Conservation (phyloP, 345 rosid species). For the Eucalyptus lansdowneana region DNA sequence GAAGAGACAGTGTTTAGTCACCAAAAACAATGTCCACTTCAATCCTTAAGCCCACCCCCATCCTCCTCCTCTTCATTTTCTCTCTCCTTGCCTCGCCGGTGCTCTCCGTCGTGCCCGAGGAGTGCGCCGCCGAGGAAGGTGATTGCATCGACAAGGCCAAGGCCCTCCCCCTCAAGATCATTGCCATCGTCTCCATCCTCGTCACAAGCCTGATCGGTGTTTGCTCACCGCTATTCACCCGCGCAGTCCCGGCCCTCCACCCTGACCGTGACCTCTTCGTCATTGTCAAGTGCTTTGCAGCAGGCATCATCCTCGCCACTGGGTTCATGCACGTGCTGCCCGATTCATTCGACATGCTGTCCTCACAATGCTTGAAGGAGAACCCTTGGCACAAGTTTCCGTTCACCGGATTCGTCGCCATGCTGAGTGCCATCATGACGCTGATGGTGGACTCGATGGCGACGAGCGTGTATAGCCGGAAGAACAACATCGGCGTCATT, state of each 20-base stretch:
- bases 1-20: background rate
- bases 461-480: background rate
- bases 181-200: slow-evolving; percentile 32
- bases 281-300: slow-evolving; percentile 52
- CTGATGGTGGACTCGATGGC: slow-evolving; percentile 57
- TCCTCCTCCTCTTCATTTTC: background rate
- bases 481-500: background rate
- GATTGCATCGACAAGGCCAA: background rate
- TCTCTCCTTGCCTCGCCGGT: background rate
- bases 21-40: background rate
- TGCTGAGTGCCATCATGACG: slow-evolving; percentile 52
- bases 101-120: background rate
- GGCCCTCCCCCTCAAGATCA: slow-evolving; percentile 24
- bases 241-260: slow-evolving; percentile 4
- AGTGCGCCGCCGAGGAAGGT: background rate
- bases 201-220: slow-evolving; percentile 30
- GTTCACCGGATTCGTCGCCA: slow-evolving; percentile 66
- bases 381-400: slow-evolving; percentile 79
- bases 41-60: background rate
- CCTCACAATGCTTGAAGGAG: slow-evolving; percentile 36
- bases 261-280: slow-evolving; percentile 32
- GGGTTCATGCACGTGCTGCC: slow-evolving; percentile 85
- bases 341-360: slow-evolving; percentile 57
- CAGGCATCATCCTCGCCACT: slow-evolving; percentile 70
- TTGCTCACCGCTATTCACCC: slow-evolving; percentile 25